A percentile compares a stretch with the other conserved stretches of the same genome.
phyloP scores from a whole-genome alignment of 2,329 filamentous ascomycete genomes.

The Epichloe gansuensis region DNA sequence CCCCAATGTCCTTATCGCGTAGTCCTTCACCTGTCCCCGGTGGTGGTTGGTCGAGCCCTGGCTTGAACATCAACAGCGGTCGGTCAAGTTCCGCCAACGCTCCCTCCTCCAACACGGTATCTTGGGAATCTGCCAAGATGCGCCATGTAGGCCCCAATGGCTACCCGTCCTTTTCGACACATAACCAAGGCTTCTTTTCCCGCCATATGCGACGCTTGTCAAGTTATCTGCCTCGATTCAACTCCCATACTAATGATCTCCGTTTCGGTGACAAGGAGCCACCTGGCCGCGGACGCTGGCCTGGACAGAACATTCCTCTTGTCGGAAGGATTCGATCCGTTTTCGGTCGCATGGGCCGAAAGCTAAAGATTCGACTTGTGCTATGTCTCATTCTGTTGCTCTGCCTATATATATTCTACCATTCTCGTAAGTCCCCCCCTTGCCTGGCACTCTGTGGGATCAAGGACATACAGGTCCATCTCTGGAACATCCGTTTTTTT shows the following conservation, averaged over 20 bases:
- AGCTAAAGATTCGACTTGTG: constrained; percentile 49
- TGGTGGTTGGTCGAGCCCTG: constrained; percentile 81
- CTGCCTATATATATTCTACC: constrained; percentile 53
- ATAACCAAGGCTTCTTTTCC: constrained; percentile 77
- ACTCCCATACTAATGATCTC: constrained; percentile 28
- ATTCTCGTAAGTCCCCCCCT: constrained; percentile 47
- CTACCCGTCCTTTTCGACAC: constrained; percentile 67
- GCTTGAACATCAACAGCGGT: constrained; percentile 59
- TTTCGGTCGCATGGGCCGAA: constrained; percentile 44
- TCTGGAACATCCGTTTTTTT: neutral
- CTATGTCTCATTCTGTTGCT: constrained; percentile 47
- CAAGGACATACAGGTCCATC: neutral
- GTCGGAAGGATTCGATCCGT: constrained; percentile 34
- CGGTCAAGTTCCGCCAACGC: constrained; percentile 51
- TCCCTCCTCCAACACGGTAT: constrained; percentile 43
- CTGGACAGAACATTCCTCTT: constrained; percentile 30
- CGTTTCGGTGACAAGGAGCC: constrained; percentile 71
- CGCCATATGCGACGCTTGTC: constrained; percentile 73
- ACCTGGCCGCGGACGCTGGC: constrained; percentile 42
- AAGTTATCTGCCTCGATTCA: constrained; percentile 63
- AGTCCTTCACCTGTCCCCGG: constrained; percentile 75
- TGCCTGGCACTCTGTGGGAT: neutral
- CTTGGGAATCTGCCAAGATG: constrained; percentile 74
- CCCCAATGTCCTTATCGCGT: constrained; percentile 69
- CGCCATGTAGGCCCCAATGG: constrained; percentile 60